Evolutionary conservation across 441 rosid species (phyloP).

Genomic region (Erodium texanum): DNA sequence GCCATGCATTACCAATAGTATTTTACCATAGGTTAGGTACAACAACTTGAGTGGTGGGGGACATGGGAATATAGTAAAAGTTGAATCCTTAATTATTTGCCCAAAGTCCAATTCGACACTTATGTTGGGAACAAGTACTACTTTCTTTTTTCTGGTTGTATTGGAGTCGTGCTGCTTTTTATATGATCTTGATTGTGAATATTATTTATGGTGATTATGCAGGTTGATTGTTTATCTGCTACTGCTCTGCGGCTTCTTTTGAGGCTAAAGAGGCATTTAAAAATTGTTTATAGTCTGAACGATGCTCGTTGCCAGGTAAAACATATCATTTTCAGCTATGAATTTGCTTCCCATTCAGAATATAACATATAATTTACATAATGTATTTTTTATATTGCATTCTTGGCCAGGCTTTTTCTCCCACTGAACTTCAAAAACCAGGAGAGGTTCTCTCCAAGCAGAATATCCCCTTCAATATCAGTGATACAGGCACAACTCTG

Average conservation of each 20-base stretch:
- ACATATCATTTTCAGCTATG: neutral
- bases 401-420: conserved; percentile 65
- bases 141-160: neutral
- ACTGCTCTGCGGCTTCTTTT: conserved; percentile 83
- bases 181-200: neutral
- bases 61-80: too few species aligned
- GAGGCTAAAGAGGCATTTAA: conserved; percentile 85
- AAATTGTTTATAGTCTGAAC: conserved; percentile 69
- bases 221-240: conserved; percentile 74
- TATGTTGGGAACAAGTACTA: too few species aligned
- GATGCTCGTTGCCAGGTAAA: conserved; percentile 97
- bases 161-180: neutral
- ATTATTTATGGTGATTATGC: conserved; percentile 20
- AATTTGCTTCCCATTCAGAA: neutral
- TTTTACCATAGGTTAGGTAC: too few species aligned
- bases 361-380: neutral
- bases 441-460: conserved; percentile 75
- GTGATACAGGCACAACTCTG: conserved; percentile 40
- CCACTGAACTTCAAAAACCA: conserved; percentile 64
- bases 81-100: too few species aligned
- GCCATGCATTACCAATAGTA: too few species aligned
- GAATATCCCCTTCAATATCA: conserved; percentile 56
- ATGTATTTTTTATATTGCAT: neutral
- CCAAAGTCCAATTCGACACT: too few species aligned
- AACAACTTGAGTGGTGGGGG: too few species aligned